These are phyloP conservation scores for Phaeotremella skinneri DNA, from an alignment of 768 basidiomycete genomes.

Conservation along the genomic window DNA sequence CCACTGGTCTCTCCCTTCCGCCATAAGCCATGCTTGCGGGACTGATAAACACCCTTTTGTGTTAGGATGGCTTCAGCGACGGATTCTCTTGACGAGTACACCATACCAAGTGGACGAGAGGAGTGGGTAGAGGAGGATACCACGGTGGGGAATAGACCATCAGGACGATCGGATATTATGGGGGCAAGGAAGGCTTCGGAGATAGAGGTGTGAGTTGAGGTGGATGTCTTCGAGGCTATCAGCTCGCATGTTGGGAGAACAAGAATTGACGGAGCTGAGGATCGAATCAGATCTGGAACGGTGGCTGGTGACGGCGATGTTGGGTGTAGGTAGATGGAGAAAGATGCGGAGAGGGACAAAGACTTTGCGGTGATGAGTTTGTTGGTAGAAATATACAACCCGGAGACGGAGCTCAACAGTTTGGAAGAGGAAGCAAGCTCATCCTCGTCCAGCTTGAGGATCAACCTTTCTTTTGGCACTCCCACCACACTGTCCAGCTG, in stretches of 20 bases:
- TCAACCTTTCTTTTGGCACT: slow-evolving; percentile 69
- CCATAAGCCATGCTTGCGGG: slow-evolving; percentile 93
- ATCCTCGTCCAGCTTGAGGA: slow-evolving; percentile 71
- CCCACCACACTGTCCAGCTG: slow-evolving; percentile 52
- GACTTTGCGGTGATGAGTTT: slow-evolving; percentile 48
- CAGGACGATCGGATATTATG: slow-evolving; percentile 77
- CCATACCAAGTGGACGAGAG: slow-evolving; percentile 67
- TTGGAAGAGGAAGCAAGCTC: slow-evolving; percentile 68
- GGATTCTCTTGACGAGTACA: slow-evolving; percentile 88
- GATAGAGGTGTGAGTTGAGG: slow-evolving; percentile 64
- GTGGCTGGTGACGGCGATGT: slow-evolving; percentile 60
- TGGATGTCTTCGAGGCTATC: slow-evolving; percentile 63
- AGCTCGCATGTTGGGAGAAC: slow-evolving; percentile 67
- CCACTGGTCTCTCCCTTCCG: slow-evolving; percentile 95
- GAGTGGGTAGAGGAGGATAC: slow-evolving; percentile 62
- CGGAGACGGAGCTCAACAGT: slow-evolving; percentile 71
- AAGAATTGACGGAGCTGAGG: slow-evolving; percentile 62
- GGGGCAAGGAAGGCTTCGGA: slow-evolving; percentile 82
- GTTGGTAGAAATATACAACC: slow-evolving; percentile 60
- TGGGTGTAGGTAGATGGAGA: slow-evolving; percentile 52
- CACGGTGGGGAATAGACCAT: slow-evolving; percentile 90
- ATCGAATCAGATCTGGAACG: slow-evolving; percentile 60
- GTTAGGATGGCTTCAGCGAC: slow-evolving; percentile 80
- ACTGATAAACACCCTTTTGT: slow-evolving; percentile 92
- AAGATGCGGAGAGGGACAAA: slow-evolving; percentile 27